Percentiles rank a stretch among this genome's conserved stretches.
Evolutionary conservation across 2,329 filamentous ascomycete species (phyloP).

Genomic region (Cryphonectria japonica): DNA sequence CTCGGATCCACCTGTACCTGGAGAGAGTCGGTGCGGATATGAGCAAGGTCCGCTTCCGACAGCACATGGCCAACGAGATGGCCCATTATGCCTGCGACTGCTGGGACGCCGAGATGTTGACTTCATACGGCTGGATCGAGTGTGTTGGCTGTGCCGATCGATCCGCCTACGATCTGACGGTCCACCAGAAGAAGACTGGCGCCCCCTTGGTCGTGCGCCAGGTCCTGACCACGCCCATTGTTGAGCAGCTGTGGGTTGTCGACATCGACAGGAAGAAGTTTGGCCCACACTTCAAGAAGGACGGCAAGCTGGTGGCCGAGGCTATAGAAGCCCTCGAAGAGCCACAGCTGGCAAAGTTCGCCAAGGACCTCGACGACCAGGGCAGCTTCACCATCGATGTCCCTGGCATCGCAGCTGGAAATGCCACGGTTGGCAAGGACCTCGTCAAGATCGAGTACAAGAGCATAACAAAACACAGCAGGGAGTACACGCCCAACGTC

Average conservation of each 20-base stretch:
- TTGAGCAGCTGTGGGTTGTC: constrained; percentile 84
- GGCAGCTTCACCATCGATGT: constrained; percentile 82
- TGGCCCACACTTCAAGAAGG: constrained; percentile 93
- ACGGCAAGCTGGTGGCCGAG: constrained; percentile 82
- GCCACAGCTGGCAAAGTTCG: constrained; percentile 78
- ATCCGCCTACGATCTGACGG: constrained; percentile 90
- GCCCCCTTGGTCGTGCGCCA: constrained; percentile 84
- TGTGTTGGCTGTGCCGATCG: constrained; percentile 96
- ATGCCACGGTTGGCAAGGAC: constrained; percentile 78
- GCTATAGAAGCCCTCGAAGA: constrained; percentile 75
- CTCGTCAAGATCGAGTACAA: constrained; percentile 83
- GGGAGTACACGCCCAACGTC: constrained; percentile 93
- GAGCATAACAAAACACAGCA: constrained; percentile 78
- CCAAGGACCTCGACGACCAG: constrained; percentile 71
- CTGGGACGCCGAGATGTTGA: constrained; percentile 94
- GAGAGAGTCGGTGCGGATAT: constrained; percentile 84
- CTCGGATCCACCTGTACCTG: constrained; percentile 89
- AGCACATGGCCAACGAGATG: constrained; percentile 84
- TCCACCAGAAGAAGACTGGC: constrained; percentile 92
- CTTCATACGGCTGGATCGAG: constrained; percentile 95
- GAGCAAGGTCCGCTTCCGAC: constrained; percentile 89
- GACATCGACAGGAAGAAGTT: constrained; percentile 95
- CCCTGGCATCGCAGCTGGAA: constrained; percentile 66
- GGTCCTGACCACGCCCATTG: constrained; percentile 74
- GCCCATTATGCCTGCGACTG: constrained; percentile 95